These are phyloP conservation scores for Protea cynaroides DNA, from an alignment of 164 flowering plant species.

Conservation along the genomic window DNA sequence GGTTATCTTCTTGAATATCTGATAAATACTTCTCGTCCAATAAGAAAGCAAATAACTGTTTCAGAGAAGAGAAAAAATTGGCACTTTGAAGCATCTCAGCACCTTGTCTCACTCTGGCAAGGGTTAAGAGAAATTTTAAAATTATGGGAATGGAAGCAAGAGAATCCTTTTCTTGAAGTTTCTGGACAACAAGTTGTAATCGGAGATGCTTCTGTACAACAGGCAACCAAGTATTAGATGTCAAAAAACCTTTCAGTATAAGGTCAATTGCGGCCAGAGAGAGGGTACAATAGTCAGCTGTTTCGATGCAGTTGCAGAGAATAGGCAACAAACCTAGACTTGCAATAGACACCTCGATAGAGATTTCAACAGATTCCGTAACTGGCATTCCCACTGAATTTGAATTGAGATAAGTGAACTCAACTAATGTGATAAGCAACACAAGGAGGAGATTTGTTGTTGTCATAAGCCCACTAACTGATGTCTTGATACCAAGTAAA, in stretches of 20 bases:
- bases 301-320: constrained; percentile 49
- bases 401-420: constrained; percentile 24
- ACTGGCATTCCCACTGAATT: constrained; percentile 7
- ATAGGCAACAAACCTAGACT: constrained; percentile 61
- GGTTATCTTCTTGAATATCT: constrained; percentile 19
- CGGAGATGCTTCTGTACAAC: constrained; percentile 61
- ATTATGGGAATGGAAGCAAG: constrained; percentile 35
- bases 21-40: constrained; percentile 28
- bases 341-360: constrained; percentile 43
- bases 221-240: constrained; percentile 75
- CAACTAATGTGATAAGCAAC: constrained; percentile 46
- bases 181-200: constrained; percentile 43
- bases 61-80: constrained; percentile 56
- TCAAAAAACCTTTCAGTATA: constrained; percentile 44
- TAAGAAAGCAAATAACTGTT: constrained; percentile 39
- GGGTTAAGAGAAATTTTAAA: constrained; percentile 71
- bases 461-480: constrained; percentile 24
- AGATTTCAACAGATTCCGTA: constrained; percentile 28
- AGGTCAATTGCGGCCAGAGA: constrained; percentile 55
- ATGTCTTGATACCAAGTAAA: constrained; percentile 35
- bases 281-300: constrained; percentile 46
- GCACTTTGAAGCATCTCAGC: constrained; percentile 67
- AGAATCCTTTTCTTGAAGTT: constrained; percentile 51
- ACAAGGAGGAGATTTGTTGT: constrained; percentile 42
- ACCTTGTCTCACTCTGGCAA: constrained; percentile 66